A percentile compares a stretch with the other conserved stretches of the same genome.
Evolutionary conservation across 192 early-diverging fungal genomes (phyloP).

Genomic region (Backusella morwellensis): DNA sequence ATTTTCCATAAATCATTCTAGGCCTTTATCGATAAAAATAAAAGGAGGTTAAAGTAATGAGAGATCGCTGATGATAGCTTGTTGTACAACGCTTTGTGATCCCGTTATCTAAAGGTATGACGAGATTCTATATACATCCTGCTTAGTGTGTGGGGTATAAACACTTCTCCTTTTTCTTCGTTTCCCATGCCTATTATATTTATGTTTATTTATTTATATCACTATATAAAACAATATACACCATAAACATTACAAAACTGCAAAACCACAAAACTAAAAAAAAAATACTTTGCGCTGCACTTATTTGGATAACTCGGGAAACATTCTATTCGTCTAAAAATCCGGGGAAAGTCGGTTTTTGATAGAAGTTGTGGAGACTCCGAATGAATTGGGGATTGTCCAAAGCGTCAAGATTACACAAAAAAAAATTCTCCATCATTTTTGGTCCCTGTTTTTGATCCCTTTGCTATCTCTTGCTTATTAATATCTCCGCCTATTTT

Average conservation of each 20-base stretch:
- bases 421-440: neutral
- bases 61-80: neutral
- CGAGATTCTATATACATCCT: neutral
- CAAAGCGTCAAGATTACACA: neutral
- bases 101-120: constrained; percentile 1
- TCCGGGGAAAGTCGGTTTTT: constrained; percentile 8
- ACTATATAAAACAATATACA: neutral
- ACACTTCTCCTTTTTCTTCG: neutral
- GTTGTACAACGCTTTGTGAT: neutral
- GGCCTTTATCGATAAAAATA: constrained; percentile 3
- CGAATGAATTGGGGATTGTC: constrained; percentile 1
- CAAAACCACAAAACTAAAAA: neutral
- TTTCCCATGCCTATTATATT: neutral
- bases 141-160: neutral
- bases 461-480: neutral
- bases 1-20: neutral
- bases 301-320: neutral
- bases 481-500: neutral
- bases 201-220: neutral
- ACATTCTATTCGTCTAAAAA: neutral
- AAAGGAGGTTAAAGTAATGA: neutral
- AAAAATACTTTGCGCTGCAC: neutral
- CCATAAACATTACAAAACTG: neutral
- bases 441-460: constrained; percentile 1
- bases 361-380: constrained; percentile 2